A percentile compares a stretch with the other conserved stretches of the same genome.
These are phyloP conservation scores for Bocquillonia castaneifolia DNA, from an alignment of 441 rosid genomes.

Conservation along the genomic window DNA sequence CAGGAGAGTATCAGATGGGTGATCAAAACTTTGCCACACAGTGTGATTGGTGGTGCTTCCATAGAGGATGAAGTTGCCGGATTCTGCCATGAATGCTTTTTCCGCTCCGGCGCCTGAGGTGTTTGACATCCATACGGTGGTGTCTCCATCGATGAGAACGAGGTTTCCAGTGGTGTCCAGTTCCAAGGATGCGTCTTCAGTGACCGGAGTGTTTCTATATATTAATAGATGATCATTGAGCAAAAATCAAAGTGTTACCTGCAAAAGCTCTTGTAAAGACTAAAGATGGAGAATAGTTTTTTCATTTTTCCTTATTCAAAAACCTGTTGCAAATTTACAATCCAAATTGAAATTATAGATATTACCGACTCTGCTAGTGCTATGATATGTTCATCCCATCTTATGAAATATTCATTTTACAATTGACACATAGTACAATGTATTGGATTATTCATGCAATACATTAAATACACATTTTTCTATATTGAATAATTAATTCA, in stretches of 20 bases:
- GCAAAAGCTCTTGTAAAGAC: constrained; percentile 39
- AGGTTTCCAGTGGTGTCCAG: constrained; percentile 71
- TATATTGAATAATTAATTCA: too few relatives aligned
- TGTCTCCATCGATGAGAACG: constrained; percentile 44
- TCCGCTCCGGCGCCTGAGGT: constrained; percentile 46
- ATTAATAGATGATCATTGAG: constrained; percentile 45
- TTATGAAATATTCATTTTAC: too few relatives aligned
- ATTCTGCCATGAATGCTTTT: constrained; percentile 58
- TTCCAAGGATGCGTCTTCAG: constrained; percentile 62
- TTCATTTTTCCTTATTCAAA: constrained; percentile 6
- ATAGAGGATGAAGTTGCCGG: constrained; percentile 73
- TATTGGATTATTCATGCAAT: too few relatives aligned
- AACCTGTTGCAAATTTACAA: constrained; percentile 18
- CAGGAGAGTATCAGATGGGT: constrained; percentile 80
- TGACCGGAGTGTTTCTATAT: constrained; percentile 71
- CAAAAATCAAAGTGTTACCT: constrained; percentile 30
- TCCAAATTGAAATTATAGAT: background rate
- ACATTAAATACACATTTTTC: too few relatives aligned
- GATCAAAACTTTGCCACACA: constrained; percentile 71
- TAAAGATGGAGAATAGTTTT: constrained; percentile 22
- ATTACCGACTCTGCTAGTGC: too few relatives aligned
- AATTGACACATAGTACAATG: too few relatives aligned
- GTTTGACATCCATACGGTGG: constrained; percentile 70
- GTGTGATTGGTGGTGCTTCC: constrained; percentile 28
- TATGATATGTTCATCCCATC: too few relatives aligned